Base-by-base conservation (phyloP, 768 basidiomycete genomes). In the Asterophora parasitica region DNA sequence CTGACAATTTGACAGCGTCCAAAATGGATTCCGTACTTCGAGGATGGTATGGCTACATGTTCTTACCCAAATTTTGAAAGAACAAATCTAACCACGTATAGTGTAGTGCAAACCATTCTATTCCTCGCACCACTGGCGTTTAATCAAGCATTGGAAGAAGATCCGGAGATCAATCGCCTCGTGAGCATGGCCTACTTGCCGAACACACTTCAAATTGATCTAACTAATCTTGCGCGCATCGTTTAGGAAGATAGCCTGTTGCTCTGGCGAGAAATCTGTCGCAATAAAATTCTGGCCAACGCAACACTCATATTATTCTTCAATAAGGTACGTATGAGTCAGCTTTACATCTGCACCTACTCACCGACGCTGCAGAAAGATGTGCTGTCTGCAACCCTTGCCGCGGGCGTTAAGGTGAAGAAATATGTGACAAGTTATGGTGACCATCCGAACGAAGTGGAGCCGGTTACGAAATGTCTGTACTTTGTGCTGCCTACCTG, bases 61-160 rank as follows among this genome's bases (percentile, higher is more conserved):
- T 1, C 12, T 30, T 27, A 8, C 16, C 27, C 13, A n/a, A 48
- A 13, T 15, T 12, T 23, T 28, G 4, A 15, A 20, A 13, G 32
- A 10, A 10, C 28, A 5, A 30, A 30, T 30, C 30, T 38, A 10
- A 38, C 13, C 30, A 17, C 28, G 12, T 26, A 31, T 36, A 6
- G 12, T 51, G 6, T 47, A 81, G 84, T 87, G 7, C 77, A 88
- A 62, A 84, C 86, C 0, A 88, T 91, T 55, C 77, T 91, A 31
- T 90, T 91, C 64, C 74, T 91, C n/a, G 88, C 85, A 0, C 88
- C 88, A 0, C 73, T 90, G 1, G 72, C 81, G 0, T 87, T 89
- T 59, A 82, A 90, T 56, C 79, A 85, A 55, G 73, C 76, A 33
- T 79, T 91, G 5, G 81, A 87, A 17, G 88, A 90, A 58, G 76